A percentile compares a stretch with the other conserved stretches of the same genome.
Evolutionary conservation across 169 alveolate genomes (phyloP).

Genomic region (Eimeria sp.): DNA sequence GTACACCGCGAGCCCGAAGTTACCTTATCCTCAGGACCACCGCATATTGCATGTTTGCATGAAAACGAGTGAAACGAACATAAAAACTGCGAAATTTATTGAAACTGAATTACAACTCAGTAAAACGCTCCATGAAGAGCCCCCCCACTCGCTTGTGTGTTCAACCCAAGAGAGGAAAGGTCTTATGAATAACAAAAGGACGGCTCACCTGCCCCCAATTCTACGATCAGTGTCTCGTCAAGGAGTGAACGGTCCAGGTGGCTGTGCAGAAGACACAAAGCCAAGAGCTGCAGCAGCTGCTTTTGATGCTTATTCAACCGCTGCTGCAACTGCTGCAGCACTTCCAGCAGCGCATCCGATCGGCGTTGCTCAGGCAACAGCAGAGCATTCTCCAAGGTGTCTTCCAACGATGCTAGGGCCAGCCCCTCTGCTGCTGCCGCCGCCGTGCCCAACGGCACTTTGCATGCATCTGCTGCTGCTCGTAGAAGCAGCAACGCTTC

Average conservation of each 20-base stretch:
- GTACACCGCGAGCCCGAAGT: background rate
- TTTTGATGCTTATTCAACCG: conserved; percentile 73
- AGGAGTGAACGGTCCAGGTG: background rate
- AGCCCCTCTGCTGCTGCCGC: conserved; percentile 29
- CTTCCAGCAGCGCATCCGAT: conserved; percentile 13
- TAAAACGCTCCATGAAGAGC: background rate
- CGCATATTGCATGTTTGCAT: background rate
- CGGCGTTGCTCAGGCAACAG: background rate
- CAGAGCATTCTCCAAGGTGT: conserved; percentile 23
- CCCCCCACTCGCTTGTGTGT: background rate
- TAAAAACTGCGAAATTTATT: background rate
- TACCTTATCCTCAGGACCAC: background rate
- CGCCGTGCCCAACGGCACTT: conserved; percentile 48
- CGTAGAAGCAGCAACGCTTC: conserved; percentile 54
- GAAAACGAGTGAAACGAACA: background rate
- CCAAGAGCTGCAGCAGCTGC: conserved; percentile 74
- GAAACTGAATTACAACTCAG: background rate
- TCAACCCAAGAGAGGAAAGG: background rate
- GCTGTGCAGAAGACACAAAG: conserved; percentile 49
- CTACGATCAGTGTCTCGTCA: conserved; percentile 63
- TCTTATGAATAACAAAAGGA: background rate
- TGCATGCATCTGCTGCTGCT: conserved; percentile 56
- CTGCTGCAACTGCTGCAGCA: conserved; percentile 52
- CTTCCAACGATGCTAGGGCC: conserved; percentile 29
- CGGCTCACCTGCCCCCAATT: conserved; percentile 81